These are phyloP conservation scores for Eimeria necatrix DNA, from an alignment of 169 alveolate species.

Conservation along the genomic window DNA sequence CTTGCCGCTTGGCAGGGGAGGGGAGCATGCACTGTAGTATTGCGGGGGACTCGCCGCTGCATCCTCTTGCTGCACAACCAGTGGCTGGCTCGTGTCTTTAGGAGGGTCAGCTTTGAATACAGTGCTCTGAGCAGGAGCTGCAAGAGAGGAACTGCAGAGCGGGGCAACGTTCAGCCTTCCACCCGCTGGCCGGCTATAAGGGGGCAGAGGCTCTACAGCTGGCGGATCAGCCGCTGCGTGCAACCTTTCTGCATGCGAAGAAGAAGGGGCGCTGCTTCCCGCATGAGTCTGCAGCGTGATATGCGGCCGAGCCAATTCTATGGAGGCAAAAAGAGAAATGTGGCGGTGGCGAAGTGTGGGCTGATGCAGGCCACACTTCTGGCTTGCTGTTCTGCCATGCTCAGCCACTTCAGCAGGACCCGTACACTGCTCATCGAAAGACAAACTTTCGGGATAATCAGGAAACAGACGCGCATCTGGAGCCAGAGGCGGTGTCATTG, in stretches of 20 bases:
- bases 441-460: not conserved
- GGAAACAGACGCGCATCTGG: slow-evolving; percentile 24
- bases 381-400: not conserved
- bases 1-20: not conserved
- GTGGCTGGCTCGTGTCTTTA: not conserved
- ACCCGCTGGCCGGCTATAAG: not conserved
- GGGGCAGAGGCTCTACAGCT: not conserved
- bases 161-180: not conserved
- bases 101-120: not conserved
- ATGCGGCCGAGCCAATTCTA: slow-evolving; percentile 20
- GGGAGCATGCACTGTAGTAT: not conserved
- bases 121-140: not conserved
- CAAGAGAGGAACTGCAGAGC: not conserved
- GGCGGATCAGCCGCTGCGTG: not conserved
- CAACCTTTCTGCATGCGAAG: not conserved
- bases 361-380: not conserved
- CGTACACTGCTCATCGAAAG: not conserved
- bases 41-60: not conserved
- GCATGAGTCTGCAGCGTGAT: not conserved
- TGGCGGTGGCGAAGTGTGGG: slow-evolving; percentile 53
- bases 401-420: not conserved
- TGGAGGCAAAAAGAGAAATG: slow-evolving; percentile 43
- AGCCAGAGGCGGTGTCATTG: not conserved
- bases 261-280: not conserved
- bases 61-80: not conserved